These are phyloP conservation scores for Sporothrix protearum DNA, from an alignment of 2,329 filamentous ascomycete genomes.

Conservation along the genomic window DNA sequence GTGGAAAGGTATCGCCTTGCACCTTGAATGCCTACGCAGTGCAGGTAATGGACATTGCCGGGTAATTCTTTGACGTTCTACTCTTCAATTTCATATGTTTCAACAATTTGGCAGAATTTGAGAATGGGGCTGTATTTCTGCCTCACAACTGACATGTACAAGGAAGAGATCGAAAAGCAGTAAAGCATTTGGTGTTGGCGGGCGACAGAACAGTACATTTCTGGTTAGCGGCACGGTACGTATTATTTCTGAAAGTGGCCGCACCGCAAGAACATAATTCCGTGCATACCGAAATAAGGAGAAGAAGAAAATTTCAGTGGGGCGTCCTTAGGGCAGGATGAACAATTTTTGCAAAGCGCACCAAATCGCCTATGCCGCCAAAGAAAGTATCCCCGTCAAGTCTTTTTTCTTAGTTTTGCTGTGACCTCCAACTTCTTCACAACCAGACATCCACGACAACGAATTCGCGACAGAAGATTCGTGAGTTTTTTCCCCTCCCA, in stretches of 20 bases:
- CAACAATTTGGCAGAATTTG: neutral
- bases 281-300: conserved; percentile 9
- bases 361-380: conserved; percentile 26
- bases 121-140: neutral
- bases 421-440: conserved; percentile 25
- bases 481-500: conserved; percentile 23
- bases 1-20: neutral
- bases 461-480: conserved; percentile 24
- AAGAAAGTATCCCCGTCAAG: conserved; percentile 24
- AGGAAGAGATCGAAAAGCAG: neutral
- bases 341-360: conserved; percentile 29
- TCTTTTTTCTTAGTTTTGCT: conserved; percentile 23
- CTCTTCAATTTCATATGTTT: neutral
- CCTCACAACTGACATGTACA: neutral
- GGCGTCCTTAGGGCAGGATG: conserved; percentile 28
- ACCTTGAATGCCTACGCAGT: neutral
- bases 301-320: conserved; percentile 21
- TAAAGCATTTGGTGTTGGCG: neutral
- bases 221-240: neutral
- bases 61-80: neutral
- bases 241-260: neutral
- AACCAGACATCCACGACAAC: conserved; percentile 27
- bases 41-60: neutral
- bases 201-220: neutral
- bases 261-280: conserved; percentile 26